Evolutionary conservation across 768 basidiomycete species (phyloP), one percentile per base, ranked within the genome.

Genomic region (Lactarius hatsudake): DNA sequence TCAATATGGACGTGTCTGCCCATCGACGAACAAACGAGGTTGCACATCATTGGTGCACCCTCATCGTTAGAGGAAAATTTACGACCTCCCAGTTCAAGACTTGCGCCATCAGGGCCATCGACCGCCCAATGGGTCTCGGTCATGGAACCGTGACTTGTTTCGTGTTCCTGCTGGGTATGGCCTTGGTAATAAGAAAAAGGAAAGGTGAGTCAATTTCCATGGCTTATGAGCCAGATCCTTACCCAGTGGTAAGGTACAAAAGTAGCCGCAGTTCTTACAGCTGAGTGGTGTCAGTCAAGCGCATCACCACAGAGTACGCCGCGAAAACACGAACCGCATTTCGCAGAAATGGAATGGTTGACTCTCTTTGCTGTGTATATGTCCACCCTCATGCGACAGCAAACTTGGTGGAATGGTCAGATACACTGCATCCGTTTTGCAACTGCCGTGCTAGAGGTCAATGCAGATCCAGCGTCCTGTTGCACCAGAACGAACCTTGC

Each of bases 61-160:
- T 84, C 82, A 59, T 86, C 84, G 30, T 80, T 78, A 0, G 81
- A 68, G 28, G 79, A 82, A 70, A 85, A 87, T 66, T 79, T 83
- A 63, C 81, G 80, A 3, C 87, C 86, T 63, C 83, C 80, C 4
- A 87, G 74, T 69, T 87, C 87, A 0, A 86, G 63, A 1, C 76
- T 74, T 2, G 78, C 78, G 20, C 80, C 83, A 12, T 85, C 81
- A 1, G 80, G 81, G 1, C 83, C 84, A 64, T 86, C 85, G 3
- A 86, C 72, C 0, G 81, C 77, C 87, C 87, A 88, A 42, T 78
- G 77, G 0, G 84, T 82, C 63, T 76, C 79, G 0, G 84, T 82
- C 85, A 87, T 87, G 0, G 84, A 86, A 8, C 86, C 87, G 62
- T 88, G 86, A 15, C 78, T 79, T 0, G 86, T 88, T 56, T 87